Evolutionary conservation across 192 early-diverging fungal genomes (phyloP), one percentile per base, ranked within the genome.

Genomic region (Coemansia sp.): DNA sequence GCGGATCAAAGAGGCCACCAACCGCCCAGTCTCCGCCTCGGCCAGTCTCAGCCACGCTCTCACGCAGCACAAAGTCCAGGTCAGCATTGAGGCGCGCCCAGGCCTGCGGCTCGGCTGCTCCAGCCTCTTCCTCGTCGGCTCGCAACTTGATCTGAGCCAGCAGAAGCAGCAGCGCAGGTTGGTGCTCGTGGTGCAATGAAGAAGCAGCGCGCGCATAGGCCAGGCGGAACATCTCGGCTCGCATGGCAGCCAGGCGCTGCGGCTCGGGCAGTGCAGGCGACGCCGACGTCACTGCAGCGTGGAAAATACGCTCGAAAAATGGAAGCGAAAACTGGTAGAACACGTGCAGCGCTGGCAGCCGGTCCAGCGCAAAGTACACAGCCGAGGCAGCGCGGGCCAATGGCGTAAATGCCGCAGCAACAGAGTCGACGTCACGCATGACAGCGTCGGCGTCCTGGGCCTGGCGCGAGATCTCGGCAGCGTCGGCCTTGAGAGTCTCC

Each of bases 301-400:
- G 78, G 83, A 99, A 98, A 39, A 98, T 95, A 50, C 88, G 85
- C 50, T 91, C 85, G 80, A 98, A 98, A 76, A 95, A 98, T 68
- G 91, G 92, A 27, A 98, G 87, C 19, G 97, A 97, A 82, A 99
- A 97, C 82, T 97, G 95, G 77, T 99, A 99, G 79, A 97, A 98
- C 67, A 91, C 87, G 63, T 98, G 84, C 41, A 98, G 70, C 37
- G 84, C 73, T 53, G 89, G 83, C 37, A 99, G 82, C 61, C 96
- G 95, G 62, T 99, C 98, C 82, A 98, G 88, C n/a, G 88, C 85
- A 81, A 98, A 99, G 84, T 92, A 99, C 40, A 98, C 88, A 3
- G 91, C 87, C 57, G 93, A 90, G 81, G 93, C 95, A 9, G 91
- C 83, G 46, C 90, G 85, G 2, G 98, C 96, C 42, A 99, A 67